These are phyloP conservation scores for Dovyalis caffra DNA, from an alignment of 345 rosid species.

Conservation along the genomic window DNA sequence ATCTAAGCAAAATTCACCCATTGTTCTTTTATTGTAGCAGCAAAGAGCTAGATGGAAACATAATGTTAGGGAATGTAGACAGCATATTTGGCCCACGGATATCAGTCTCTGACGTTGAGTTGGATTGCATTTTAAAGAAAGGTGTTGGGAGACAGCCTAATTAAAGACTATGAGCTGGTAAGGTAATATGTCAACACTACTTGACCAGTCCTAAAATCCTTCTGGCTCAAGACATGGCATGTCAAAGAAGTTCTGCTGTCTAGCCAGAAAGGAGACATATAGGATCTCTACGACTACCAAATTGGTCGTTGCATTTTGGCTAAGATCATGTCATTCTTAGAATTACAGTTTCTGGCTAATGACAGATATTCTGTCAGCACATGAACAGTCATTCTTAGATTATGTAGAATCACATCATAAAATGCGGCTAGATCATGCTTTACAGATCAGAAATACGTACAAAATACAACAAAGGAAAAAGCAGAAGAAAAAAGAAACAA, in stretches of 20 bases:
- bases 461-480: not conserved
- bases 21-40: no score
- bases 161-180: not conserved
- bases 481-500: not conserved
- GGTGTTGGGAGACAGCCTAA: not conserved
- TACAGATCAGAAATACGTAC: not conserved
- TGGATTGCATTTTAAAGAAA: not conserved
- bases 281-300: not conserved
- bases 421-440: not conserved
- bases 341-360: not conserved
- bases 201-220: not conserved
- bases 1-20: not conserved
- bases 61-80: not conserved
- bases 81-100: not conserved
- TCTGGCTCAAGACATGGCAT: conserved; percentile 9
- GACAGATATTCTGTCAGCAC: not conserved
- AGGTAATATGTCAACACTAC: not conserved
- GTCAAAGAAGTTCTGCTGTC: not conserved
- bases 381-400: not conserved
- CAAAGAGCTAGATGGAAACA: not conserved
- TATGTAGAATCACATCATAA: not conserved
- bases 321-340: not conserved
- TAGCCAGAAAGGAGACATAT: not conserved
- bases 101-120: not conserved
- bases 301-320: not conserved